Percentiles rank a stretch among this genome's conserved stretches.
These are phyloP conservation scores for Prunus armeniaca DNA, from an alignment of 306 rosid species.

Conservation along the genomic window DNA sequence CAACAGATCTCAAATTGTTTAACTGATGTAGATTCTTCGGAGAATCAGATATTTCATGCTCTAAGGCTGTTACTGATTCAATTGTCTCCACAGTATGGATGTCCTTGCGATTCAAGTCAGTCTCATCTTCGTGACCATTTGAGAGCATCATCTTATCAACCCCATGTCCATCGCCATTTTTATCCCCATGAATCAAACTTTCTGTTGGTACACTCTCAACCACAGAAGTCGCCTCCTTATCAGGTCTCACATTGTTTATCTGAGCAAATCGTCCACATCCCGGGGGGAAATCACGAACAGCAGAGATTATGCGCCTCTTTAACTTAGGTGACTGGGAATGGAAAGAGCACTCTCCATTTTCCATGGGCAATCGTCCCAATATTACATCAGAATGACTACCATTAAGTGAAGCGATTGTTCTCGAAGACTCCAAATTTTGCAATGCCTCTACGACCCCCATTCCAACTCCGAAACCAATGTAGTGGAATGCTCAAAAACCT, in stretches of 20 bases:
- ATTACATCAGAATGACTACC: slow-evolving; percentile 38
- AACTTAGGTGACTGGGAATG: slow-evolving; percentile 17
- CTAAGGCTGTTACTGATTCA: too few relatives aligned
- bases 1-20: background rate
- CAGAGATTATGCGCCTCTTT: slow-evolving; percentile 52
- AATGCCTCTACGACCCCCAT: slow-evolving; percentile 36
- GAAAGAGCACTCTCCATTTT: slow-evolving; percentile 37
- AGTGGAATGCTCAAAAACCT: slow-evolving; percentile 7
- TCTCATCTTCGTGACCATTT: background rate
- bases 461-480: slow-evolving; percentile 21
- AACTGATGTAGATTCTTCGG: background rate
- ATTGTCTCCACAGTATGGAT: too few relatives aligned
- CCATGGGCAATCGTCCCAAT: slow-evolving; percentile 31
- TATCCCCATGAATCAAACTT: background rate
- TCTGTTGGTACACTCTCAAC: slow-evolving; percentile 1
- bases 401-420: slow-evolving; percentile 31
- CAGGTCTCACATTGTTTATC: slow-evolving; percentile 13
- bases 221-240: background rate
- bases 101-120: background rate
- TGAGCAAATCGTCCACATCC: slow-evolving; percentile 61
- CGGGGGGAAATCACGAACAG: slow-evolving; percentile 73
- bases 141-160: background rate
- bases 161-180: background rate
- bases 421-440: slow-evolving; percentile 26
- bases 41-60: too few relatives aligned